Conservation (phyloP, 345 rosid genomes). For the Trapa incisa region DNA sequence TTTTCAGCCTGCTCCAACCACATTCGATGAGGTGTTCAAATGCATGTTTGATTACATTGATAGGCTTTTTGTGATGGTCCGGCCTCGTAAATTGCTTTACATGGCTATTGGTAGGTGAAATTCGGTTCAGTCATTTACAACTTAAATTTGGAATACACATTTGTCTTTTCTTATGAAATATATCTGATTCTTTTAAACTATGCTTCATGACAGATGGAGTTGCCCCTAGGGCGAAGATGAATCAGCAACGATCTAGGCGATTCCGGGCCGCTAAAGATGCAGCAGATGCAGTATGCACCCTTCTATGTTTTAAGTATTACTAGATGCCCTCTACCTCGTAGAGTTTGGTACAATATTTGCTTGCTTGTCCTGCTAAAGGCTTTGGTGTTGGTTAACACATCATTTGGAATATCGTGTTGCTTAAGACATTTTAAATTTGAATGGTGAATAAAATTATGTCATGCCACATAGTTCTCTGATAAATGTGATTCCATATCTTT, state of each 20-base stretch:
- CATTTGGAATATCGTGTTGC: background rate
- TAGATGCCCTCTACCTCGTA: background rate
- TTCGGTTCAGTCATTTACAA: background rate
- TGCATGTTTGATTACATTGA: conserved; percentile 85
- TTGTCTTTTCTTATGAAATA: background rate
- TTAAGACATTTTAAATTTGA: background rate
- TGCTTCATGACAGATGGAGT: conserved; percentile 61
- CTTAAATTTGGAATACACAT: background rate
- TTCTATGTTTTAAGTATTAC: conserved; percentile 7
- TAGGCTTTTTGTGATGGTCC: conserved; percentile 81
- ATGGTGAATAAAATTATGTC: background rate
- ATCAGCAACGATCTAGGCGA: conserved; percentile 88
- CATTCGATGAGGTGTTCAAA: conserved; percentile 71
- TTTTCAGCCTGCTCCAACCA: conserved; percentile 65
- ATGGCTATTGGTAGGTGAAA: conserved; percentile 65
- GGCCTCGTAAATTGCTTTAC: conserved; percentile 73
- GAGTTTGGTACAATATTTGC: background rate
- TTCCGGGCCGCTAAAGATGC: conserved; percentile 95
- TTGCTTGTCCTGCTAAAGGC: no score
- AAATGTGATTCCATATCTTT: background rate
- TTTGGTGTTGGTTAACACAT: background rate
- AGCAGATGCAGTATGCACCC: conserved; percentile 52
- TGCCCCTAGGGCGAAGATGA: conserved; percentile 97
- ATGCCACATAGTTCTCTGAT: background rate
- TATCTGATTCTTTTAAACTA: conserved; percentile 4